Percentiles rank a stretch among this genome's conserved stretches.
These are phyloP conservation scores for Baudoinia panamericana DNA, from an alignment of 495 filamentous ascomycete genomes.

Conservation along the genomic window DNA sequence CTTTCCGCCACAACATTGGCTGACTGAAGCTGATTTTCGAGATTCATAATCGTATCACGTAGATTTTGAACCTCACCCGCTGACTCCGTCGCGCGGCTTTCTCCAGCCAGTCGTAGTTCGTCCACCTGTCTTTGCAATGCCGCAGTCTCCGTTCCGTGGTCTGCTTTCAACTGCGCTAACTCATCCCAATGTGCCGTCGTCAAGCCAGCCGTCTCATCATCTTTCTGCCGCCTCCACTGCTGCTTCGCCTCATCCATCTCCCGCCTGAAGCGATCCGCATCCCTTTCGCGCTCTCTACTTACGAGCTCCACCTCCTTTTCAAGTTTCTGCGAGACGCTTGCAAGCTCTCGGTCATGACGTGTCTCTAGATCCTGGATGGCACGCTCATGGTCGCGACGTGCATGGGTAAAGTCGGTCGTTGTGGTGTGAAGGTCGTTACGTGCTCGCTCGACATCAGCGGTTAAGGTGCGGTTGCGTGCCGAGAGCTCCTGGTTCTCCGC, in stretches of 20 bases:
- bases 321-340: constrained; percentile 22
- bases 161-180: constrained; percentile 36
- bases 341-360: constrained; percentile 27
- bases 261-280: constrained; percentile 23
- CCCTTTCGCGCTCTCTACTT: constrained; percentile 22
- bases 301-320: constrained; percentile 25
- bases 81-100: constrained; percentile 41
- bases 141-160: constrained; percentile 45
- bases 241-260: constrained; percentile 23
- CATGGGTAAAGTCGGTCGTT: constrained; percentile 36
- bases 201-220: constrained; percentile 21
- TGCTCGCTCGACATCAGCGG: constrained; percentile 45
- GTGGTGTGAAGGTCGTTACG: constrained; percentile 35
- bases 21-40: constrained; percentile 12
- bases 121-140: constrained; percentile 19
- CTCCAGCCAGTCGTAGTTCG: constrained; percentile 8
- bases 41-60: constrained; percentile 38
- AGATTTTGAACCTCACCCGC: constrained; percentile 55
- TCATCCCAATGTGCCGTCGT: constrained; percentile 38
- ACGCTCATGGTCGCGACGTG: constrained; percentile 41
- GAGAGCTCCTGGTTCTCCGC: constrained; percentile 42
- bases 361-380: constrained; percentile 43
- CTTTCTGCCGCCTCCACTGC: constrained; percentile 14
- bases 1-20: constrained; percentile 6
- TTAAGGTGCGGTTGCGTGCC: constrained; percentile 42